Evolutionary conservation across 306 rosid species (phyloP).

Genomic region (Vigna trinervia): DNA sequence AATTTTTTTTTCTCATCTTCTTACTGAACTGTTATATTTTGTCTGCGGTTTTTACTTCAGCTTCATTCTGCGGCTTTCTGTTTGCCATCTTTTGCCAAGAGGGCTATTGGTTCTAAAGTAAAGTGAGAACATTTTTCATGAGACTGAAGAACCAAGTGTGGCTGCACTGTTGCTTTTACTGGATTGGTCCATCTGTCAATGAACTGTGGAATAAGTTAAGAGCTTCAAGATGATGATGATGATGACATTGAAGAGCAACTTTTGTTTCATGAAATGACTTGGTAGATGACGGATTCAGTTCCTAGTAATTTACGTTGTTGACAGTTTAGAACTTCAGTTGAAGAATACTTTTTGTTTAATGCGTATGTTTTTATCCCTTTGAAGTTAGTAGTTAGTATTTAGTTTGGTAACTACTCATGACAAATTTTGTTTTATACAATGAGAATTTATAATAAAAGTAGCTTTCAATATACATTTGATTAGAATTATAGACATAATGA

Average conservation of each 20-base stretch:
- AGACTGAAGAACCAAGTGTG: constrained; percentile 33
- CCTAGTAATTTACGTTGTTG: constrained; percentile 33
- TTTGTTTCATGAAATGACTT: constrained; percentile 54
- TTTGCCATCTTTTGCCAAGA: constrained; percentile 93
- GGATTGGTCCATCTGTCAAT: constrained; percentile 45
- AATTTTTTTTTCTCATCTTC: not conserved
- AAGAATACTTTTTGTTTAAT: constrained; percentile 33
- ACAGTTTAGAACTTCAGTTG: constrained; percentile 29
- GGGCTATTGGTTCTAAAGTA: constrained; percentile 67
- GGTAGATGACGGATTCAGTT: constrained; percentile 51
- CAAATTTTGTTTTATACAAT: too few species aligned
- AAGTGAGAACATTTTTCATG: constrained; percentile 49
- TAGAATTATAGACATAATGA: too few species aligned
- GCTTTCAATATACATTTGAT: too few species aligned
- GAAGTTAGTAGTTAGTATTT: not conserved
- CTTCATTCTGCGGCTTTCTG: constrained; percentile 96
- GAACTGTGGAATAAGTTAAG: constrained; percentile 57
- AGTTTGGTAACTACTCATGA: not conserved
- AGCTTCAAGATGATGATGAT: constrained; percentile 37
- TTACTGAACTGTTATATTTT: not conserved
- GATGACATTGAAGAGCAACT: constrained; percentile 47
- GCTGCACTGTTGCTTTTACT: constrained; percentile 24
- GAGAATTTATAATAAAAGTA: too few species aligned
- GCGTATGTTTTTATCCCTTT: constrained; percentile 15
- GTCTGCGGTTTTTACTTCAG: constrained; percentile 51